A percentile compares a stretch with the other conserved stretches of the same genome.
Conservation (phyloP, 1,284 basidiomycete genomes). For the Sanghuangporus weigelae region DNA sequence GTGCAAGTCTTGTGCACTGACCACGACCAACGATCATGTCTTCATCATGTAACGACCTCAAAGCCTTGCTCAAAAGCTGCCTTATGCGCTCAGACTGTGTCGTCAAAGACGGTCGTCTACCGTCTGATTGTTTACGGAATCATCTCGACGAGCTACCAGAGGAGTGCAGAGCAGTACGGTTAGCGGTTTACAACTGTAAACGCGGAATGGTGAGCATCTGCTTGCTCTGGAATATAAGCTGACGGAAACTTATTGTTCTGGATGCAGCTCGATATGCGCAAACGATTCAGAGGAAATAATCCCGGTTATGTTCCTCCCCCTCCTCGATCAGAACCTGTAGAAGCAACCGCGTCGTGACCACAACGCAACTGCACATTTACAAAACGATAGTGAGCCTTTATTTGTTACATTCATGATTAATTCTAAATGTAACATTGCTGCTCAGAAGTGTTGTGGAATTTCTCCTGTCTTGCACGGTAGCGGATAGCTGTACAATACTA, state of each 20-base stretch:
- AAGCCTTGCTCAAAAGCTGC: slow-evolving; percentile 73
- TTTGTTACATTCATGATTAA: too few relatives aligned
- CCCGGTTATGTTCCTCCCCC: slow-evolving; percentile 34
- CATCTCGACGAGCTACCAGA: slow-evolving; percentile 71
- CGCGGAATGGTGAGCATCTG: slow-evolving; percentile 67
- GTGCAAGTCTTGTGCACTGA: background rate
- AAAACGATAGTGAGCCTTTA: too few relatives aligned
- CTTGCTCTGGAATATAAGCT: background rate
- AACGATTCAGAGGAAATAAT: slow-evolving; percentile 73
- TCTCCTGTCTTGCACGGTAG: too few relatives aligned
- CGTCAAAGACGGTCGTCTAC: slow-evolving; percentile 61
- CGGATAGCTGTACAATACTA: too few relatives aligned
- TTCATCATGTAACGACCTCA: slow-evolving; percentile 69
- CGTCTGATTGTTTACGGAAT: slow-evolving; percentile 74
- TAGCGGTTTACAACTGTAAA: slow-evolving; percentile 83
- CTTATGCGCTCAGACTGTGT: slow-evolving; percentile 81
- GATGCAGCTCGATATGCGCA: slow-evolving; percentile 73
- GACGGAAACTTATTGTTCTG: background rate
- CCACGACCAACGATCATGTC: slow-evolving; percentile 45
- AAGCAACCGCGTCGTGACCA: background rate
- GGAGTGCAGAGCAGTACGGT: slow-evolving; percentile 67
- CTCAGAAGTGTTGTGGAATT: too few relatives aligned
- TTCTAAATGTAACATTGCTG: too few relatives aligned
- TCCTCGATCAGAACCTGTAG: background rate
- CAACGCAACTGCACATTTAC: background rate